A percentile compares a stretch with the other conserved stretches of the same genome.
Evolutionary conservation across 768 basidiomycete species (phyloP).

Genomic region (Cystofilobasidium bisporidii): DNA sequence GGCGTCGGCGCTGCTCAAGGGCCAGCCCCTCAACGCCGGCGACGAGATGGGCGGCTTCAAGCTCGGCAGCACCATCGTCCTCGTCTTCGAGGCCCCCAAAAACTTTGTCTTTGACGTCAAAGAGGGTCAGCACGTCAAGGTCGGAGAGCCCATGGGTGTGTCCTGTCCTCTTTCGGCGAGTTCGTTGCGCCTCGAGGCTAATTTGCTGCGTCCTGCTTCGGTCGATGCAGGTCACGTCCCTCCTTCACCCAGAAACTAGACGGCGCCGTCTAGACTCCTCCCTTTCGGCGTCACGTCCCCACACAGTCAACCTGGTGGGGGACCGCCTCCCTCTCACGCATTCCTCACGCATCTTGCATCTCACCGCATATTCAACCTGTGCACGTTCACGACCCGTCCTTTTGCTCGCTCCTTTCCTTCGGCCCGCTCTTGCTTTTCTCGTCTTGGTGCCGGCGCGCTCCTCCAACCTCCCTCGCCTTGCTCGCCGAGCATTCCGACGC

Average conservation of each 20-base stretch:
- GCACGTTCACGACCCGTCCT: constrained; percentile 2
- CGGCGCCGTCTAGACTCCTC: neutral
- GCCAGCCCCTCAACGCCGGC: constrained; percentile 74
- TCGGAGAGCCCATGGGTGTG: constrained; percentile 69
- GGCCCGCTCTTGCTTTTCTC: neutral
- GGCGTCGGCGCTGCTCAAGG: constrained; percentile 70
- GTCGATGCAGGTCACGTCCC: neutral
- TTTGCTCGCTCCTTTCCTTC: neutral
- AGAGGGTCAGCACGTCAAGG: constrained; percentile 73
- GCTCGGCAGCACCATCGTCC: constrained; percentile 86
- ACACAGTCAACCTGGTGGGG: neutral
- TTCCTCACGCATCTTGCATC: neutral
- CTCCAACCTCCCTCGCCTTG: too few species aligned
- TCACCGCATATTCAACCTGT: neutral
- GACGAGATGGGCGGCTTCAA: constrained; percentile 98
- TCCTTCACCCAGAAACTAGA: neutral
- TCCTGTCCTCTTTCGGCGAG: too few species aligned
- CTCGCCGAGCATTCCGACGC: too few species aligned
- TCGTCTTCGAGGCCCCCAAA: constrained; percentile 88
- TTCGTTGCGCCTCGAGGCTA: too few species aligned
- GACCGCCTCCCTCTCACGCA: neutral
- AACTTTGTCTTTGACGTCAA: constrained; percentile 67
- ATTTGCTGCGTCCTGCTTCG: too few species aligned
- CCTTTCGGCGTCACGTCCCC: neutral
- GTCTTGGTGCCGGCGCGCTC: too few species aligned